These are phyloP conservation scores for Epichloe brachyelytri DNA, from an alignment of 2,329 filamentous ascomycete genomes.

Conservation along the genomic window DNA sequence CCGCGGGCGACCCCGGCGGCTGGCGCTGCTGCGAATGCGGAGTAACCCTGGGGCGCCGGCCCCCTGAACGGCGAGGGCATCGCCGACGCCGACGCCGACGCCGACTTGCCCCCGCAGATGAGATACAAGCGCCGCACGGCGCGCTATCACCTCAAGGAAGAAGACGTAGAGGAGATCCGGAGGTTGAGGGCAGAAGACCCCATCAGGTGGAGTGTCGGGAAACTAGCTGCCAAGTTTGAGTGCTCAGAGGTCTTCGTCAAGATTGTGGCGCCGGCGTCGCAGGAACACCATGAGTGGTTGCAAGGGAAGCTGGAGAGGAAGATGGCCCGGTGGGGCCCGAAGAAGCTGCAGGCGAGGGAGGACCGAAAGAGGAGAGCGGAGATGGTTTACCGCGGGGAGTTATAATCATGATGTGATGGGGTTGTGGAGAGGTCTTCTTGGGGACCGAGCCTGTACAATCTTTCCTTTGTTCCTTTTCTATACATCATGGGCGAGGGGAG, in stretches of 20 bases:
- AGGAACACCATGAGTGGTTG: slow-evolving; percentile 34
- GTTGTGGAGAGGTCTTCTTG: not conserved
- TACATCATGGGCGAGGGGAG: not conserved
- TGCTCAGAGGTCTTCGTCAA: slow-evolving; percentile 45
- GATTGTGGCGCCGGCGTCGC: slow-evolving; percentile 39
- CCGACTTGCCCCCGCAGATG: slow-evolving; percentile 23
- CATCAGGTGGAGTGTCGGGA: slow-evolving; percentile 38
- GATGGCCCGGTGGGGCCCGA: slow-evolving; percentile 44
- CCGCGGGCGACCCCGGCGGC: slow-evolving; percentile 42
- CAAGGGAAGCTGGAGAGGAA: slow-evolving; percentile 32
- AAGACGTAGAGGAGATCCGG: slow-evolving; percentile 48
- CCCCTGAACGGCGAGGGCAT: slow-evolving; percentile 6
- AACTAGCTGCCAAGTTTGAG: slow-evolving; percentile 40
- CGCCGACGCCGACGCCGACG: slow-evolving; percentile 7
- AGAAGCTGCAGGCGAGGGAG: slow-evolving; percentile 38
- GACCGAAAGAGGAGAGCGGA: slow-evolving; percentile 40
- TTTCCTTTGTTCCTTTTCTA: not conserved
- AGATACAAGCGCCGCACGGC: slow-evolving; percentile 23
- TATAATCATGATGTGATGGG: slow-evolving; percentile 23
- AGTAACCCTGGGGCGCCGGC: slow-evolving; percentile 16
- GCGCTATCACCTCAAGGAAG: slow-evolving; percentile 38
- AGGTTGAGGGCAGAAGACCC: slow-evolving; percentile 40
- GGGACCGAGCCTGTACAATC: not conserved
- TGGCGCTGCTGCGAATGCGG: slow-evolving; percentile 33
- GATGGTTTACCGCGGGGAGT: slow-evolving; percentile 38